A percentile compares a stretch with the other conserved stretches of the same genome.
phyloP scores from a whole-genome alignment of 345 rosid species.

The Durio zibethinus region DNA sequence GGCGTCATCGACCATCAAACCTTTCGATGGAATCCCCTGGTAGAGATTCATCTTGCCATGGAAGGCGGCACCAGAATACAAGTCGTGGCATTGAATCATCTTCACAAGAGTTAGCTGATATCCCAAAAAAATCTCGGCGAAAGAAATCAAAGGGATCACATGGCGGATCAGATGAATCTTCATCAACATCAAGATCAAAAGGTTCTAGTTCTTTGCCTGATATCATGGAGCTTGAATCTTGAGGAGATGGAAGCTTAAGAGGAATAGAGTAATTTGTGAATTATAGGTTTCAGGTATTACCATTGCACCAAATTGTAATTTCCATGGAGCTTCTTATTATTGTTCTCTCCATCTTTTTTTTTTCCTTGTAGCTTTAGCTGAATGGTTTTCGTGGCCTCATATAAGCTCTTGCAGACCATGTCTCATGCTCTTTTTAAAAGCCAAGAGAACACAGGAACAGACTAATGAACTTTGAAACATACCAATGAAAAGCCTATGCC shows the following conservation, averaged over 20 bases:
- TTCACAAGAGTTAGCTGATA: slow-evolving; percentile 20
- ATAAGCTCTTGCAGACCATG: neutral
- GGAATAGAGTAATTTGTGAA: neutral
- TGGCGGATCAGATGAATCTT: slow-evolving; percentile 7
- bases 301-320: neutral
- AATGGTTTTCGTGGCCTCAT: neutral
- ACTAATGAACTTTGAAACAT: neutral
- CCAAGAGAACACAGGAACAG: neutral
- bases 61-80: slow-evolving; percentile 18
- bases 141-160: slow-evolving; percentile 43
- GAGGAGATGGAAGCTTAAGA: slow-evolving; percentile 7
- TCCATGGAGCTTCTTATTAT: neutral
- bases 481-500: neutral
- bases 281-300: neutral
- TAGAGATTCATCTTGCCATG: slow-evolving; percentile 11
- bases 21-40: slow-evolving; percentile 27
- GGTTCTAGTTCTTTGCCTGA: slow-evolving; percentile 22
- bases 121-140: slow-evolving; percentile 32
- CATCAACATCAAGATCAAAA: slow-evolving; percentile 34
- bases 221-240: slow-evolving; percentile 1
- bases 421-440: neutral
- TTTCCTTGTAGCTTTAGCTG: neutral
- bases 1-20: slow-evolving; percentile 29
- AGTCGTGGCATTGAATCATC: slow-evolving; percentile 26
- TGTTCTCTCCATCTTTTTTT: neutral